Evolutionary conservation across 1,139 yeast genomes (phyloP).

Genomic region (Candida tunisiensis): DNA sequence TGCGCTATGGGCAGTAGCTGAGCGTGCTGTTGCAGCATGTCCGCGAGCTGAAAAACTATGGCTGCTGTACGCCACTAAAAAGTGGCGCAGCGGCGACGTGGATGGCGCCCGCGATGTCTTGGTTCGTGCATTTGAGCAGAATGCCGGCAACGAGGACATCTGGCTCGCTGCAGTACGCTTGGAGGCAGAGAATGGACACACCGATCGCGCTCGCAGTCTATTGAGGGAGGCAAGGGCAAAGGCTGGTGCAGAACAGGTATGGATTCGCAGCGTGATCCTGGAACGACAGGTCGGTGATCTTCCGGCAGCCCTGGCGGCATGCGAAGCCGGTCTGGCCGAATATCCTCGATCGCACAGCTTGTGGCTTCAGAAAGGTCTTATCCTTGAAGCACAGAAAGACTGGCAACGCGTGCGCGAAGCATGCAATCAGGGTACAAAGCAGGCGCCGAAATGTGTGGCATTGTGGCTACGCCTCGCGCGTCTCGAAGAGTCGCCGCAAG

Average conservation of each 20-base stretch:
- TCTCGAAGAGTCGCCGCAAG: constrained; percentile 28
- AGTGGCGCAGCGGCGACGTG: constrained; percentile 34
- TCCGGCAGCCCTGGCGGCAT: constrained; percentile 23
- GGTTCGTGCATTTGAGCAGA: constrained; percentile 25
- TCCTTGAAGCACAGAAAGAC: constrained; percentile 21
- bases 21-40: constrained; percentile 30
- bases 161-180: constrained; percentile 62
- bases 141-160: constrained; percentile 34
- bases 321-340: constrained; percentile 27
- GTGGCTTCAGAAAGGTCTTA: constrained; percentile 43
- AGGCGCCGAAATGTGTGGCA: constrained; percentile 25
- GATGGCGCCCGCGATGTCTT: constrained; percentile 38
- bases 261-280: constrained; percentile 48
- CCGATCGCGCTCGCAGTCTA: constrained; percentile 25
- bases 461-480: constrained; percentile 44
- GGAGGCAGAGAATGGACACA: constrained; percentile 28
- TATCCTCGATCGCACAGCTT: constrained; percentile 35
- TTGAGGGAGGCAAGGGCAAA: constrained; percentile 26
- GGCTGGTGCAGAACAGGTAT: constrained; percentile 28
- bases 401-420: constrained; percentile 30
- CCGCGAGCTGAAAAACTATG: constrained; percentile 35
- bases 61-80: constrained; percentile 59
- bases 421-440: constrained; percentile 32
- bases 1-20: constrained; percentile 32
- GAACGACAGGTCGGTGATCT: constrained; percentile 24